Conservation (phyloP, 257 asterid genomes). For the Ballota nigra region DNA sequence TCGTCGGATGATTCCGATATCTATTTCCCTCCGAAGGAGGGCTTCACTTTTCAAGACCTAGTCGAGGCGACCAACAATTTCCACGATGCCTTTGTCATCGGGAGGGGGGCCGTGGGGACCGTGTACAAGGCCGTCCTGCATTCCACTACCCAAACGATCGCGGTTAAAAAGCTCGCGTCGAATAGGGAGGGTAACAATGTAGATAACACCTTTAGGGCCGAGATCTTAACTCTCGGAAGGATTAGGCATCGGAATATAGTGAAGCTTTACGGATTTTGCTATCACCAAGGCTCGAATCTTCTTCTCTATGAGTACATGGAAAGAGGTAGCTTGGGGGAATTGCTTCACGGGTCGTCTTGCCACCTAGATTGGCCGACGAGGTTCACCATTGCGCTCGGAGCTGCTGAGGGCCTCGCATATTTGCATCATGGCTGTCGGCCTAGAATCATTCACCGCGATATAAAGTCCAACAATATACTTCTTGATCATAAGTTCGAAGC, state of each 20-base stretch:
- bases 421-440: slow-evolving; percentile 91
- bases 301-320: slow-evolving; percentile 92
- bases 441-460: slow-evolving; percentile 84
- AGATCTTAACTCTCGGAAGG: slow-evolving; percentile 78
- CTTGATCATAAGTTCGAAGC: slow-evolving; percentile 92
- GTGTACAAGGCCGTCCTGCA: slow-evolving; percentile 82
- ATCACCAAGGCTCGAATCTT: slow-evolving; percentile 79
- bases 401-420: slow-evolving; percentile 89
- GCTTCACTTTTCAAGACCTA: slow-evolving; percentile 83
- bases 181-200: slow-evolving; percentile 70
- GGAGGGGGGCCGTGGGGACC: slow-evolving; percentile 87
- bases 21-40: slow-evolving; percentile 88
- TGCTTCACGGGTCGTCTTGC: slow-evolving; percentile 65
- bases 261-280: slow-evolving; percentile 84
- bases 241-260: slow-evolving; percentile 96
- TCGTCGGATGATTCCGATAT: slow-evolving; percentile 61
- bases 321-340: slow-evolving; percentile 85
- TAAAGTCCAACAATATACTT: slow-evolving; percentile 81
- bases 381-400: slow-evolving; percentile 73
- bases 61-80: slow-evolving; percentile 88
- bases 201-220: slow-evolving; percentile 76
- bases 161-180: slow-evolving; percentile 82
- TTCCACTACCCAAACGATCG: slow-evolving; percentile 54
- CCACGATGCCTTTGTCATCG: slow-evolving; percentile 64
- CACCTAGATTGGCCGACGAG: slow-evolving; percentile 77